These are phyloP conservation scores for Exophiala dermatitidis DNA, from an alignment of 2,329 filamentous ascomycete genomes.

Conservation along the genomic window DNA sequence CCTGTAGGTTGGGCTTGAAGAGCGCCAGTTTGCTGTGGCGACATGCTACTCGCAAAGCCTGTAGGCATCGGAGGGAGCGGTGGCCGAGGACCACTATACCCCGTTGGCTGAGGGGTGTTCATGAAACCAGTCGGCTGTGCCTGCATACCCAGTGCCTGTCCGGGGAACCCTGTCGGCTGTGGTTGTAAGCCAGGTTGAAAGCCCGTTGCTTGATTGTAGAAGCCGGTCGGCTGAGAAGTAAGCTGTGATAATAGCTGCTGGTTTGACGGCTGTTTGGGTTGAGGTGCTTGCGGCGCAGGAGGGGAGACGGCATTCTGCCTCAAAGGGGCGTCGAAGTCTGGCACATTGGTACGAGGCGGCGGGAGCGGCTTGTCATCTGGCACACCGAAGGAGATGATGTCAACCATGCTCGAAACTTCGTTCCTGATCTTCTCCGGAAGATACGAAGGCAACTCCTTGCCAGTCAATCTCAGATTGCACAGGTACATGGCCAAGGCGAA, in stretches of 20 bases:
- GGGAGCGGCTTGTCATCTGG: constrained; percentile 59
- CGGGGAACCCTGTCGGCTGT: constrained; percentile 35
- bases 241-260: constrained; percentile 52
- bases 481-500: constrained; percentile 98
- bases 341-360: constrained; percentile 56
- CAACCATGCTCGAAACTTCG: constrained; percentile 98
- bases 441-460: constrained; percentile 65
- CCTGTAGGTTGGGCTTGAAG: constrained; percentile 93
- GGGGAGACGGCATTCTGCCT: constrained; percentile 43
- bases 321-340: constrained; percentile 58
- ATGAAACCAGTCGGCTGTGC: constrained; percentile 64
- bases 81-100: constrained; percentile 71
- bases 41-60: constrained; percentile 55
- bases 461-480: constrained; percentile 86
- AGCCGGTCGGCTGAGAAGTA: constrained; percentile 47
- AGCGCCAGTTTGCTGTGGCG: constrained; percentile 59
- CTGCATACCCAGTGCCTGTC: constrained; percentile 44
- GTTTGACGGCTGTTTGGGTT: constrained; percentile 65
- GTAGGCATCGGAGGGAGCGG: constrained; percentile 80
- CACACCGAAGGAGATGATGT: constrained; percentile 94
- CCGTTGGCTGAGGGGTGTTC: constrained; percentile 64
- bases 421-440: constrained; percentile 87
- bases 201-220: constrained; percentile 58
- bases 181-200: constrained; percentile 49
- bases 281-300: constrained; percentile 57